Base-by-base conservation (phyloP, 2,329 filamentous ascomycete species). In the Stachybotrys elegans region DNA sequence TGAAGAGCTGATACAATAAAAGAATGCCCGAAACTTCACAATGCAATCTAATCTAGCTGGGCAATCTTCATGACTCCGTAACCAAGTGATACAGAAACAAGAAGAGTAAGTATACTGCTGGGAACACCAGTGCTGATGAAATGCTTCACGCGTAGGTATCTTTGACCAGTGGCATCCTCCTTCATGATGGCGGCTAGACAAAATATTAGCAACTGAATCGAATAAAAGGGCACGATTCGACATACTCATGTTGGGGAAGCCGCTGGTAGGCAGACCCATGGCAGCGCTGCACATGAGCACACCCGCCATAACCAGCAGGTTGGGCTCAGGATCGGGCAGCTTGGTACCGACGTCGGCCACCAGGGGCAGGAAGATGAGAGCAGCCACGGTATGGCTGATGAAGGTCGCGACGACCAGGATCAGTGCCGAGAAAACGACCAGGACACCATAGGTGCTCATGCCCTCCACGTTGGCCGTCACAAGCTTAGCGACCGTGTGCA, bases 211-310 rank as follows among this genome's bases (percentile, higher is more conserved):
- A 34, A 31, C 43, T 22, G 12, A 9, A 37, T 23, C 25, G 9
- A 37, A 22, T n/a, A 31, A 13, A 19, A 34, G 16, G 36, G 22
- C 5, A 5, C 4, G 8, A 16, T 29, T 27, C 11, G 37, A 86
- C 90, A 76, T 80, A 95, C 91, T 98, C 93, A 98, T 98, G 56
- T 98, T 98, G 2, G 93, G 93, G 70, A 98, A 98, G 8, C 93
- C 94, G 61, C 85, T 92, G 0, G 93, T 98, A 3, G 93, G 93
- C 66, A 98, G 67, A 12, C 84, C 93, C 93, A 98, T 98, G 3
- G 66, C 93, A n/a, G 91, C 91, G 52, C 86, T 92, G 61, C 93
- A 96, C 90, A 98, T 98, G 50, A 98, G 70, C 11, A 95, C 92
- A 43, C 87, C 84, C 0, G 84, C 88, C 92, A 98, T 97, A 50